These are phyloP conservation scores for Pachysandra terminalis DNA, from an alignment of 164 flowering plant genomes.

Conservation along the genomic window DNA sequence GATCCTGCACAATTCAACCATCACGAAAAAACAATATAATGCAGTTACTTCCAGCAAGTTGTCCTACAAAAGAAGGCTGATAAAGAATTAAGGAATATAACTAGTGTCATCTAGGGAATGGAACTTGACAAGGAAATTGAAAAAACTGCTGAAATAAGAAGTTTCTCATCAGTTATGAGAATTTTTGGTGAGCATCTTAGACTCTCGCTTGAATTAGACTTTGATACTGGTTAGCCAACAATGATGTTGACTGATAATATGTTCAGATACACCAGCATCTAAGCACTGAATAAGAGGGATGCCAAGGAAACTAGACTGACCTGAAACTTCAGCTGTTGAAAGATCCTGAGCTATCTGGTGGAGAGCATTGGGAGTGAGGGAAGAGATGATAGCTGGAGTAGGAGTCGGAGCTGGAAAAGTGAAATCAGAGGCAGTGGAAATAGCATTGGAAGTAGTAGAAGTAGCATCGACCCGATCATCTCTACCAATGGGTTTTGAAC, in stretches of 20 bases:
- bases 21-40: constrained; percentile 21
- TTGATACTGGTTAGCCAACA: constrained; percentile 10
- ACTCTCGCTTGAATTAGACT: not conserved
- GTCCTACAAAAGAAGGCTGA: constrained; percentile 5
- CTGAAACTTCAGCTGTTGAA: constrained; percentile 49
- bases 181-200: not conserved
- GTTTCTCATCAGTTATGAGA: constrained; percentile 8
- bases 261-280: constrained; percentile 7
- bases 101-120: constrained; percentile 2
- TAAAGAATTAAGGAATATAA: not conserved
- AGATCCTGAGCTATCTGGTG: constrained; percentile 63
- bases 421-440: constrained; percentile 55
- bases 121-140: constrained; percentile 3
- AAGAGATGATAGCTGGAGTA: constrained; percentile 29
- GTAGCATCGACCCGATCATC: constrained; percentile 32
- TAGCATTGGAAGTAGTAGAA: constrained; percentile 43
- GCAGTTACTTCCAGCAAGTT: constrained; percentile 15
- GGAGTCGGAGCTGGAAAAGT: constrained; percentile 49
- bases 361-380: constrained; percentile 38
- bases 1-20: constrained; percentile 55
- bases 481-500: constrained; percentile 29
- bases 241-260: not conserved
- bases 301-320: constrained; percentile 35
- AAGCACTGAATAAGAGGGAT: constrained; percentile 5
- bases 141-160: constrained; percentile 1